These are phyloP conservation scores for Oidium heveae DNA, from an alignment of 2,329 filamentous ascomycete genomes.

Conservation along the genomic window DNA sequence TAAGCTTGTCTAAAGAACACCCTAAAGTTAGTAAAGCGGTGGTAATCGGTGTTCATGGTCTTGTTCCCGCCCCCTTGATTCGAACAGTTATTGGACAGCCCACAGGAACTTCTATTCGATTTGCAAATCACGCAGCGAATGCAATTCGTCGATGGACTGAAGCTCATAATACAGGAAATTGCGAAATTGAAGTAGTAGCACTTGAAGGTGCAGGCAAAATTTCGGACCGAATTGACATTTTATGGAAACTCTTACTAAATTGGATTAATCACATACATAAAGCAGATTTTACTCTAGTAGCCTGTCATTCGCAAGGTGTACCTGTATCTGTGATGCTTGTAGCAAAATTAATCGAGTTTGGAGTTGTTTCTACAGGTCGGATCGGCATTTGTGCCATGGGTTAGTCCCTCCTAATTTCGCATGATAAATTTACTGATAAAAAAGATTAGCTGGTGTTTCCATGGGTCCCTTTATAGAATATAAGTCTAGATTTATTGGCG, in stretches of 20 bases:
- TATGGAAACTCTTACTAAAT: constrained; percentile 87
- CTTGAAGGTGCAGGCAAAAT: constrained; percentile 90
- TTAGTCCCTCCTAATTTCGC: constrained; percentile 11
- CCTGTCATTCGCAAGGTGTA: constrained; percentile 86
- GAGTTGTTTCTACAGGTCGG: constrained; percentile 49
- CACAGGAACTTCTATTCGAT: constrained; percentile 82
- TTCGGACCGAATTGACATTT: constrained; percentile 61
- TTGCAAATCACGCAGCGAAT: constrained; percentile 65
- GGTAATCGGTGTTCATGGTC: constrained; percentile 81
- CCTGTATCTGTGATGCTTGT: constrained; percentile 82
- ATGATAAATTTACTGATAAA: background rate
- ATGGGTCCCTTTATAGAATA: constrained; percentile 84
- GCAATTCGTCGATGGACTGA: constrained; percentile 68
- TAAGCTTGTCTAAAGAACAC: constrained; percentile 42
- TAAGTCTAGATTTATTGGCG: constrained; percentile 69
- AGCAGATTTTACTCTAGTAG: constrained; percentile 77
- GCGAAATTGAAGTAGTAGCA: constrained; percentile 77
- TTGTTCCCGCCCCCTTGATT: constrained; percentile 69
- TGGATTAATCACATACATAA: constrained; percentile 77
- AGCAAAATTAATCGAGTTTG: constrained; percentile 76
- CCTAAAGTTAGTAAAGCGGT: constrained; percentile 63
- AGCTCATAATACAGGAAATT: constrained; percentile 42
- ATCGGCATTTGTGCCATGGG: constrained; percentile 68
- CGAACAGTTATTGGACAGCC: constrained; percentile 85
- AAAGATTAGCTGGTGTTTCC: constrained; percentile 51